phyloP scores from a whole-genome alignment of 129 eudicot genomes.

The Artemisia argyi region DNA sequence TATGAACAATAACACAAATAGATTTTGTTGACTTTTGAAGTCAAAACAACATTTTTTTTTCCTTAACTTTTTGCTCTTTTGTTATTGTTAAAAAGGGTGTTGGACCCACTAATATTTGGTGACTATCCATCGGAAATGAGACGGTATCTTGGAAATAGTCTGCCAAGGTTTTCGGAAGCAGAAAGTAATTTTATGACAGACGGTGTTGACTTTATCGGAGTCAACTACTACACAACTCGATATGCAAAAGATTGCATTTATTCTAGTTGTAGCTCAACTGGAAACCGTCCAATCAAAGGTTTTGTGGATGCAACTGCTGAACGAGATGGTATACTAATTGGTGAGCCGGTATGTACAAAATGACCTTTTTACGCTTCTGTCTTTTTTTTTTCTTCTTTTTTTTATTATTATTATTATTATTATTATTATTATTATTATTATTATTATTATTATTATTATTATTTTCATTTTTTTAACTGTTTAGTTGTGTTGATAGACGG shows the following conservation, averaged over 20 bases:
- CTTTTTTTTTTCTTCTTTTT: neutral
- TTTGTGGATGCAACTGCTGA: conserved; percentile 24
- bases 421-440: no score
- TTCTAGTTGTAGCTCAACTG: conserved; percentile 38
- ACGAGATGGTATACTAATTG: conserved; percentile 60
- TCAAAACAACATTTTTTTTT: neutral
- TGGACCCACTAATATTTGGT: conserved; percentile 72
- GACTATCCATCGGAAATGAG: conserved; percentile 72
- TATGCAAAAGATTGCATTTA: conserved; percentile 64
- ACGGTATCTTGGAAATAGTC: conserved; percentile 36
- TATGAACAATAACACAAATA: no score
- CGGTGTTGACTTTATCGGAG: conserved; percentile 58
- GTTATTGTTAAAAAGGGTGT: conserved; percentile 38
- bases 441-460: no score
- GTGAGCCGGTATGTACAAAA: conserved; percentile 47
- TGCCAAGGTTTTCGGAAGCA: conserved; percentile 50
- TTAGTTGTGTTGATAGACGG: conserved; percentile 33
- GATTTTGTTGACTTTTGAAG: neutral
- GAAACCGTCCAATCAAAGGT: conserved; percentile 46
- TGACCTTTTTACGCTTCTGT: neutral
- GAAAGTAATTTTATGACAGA: conserved; percentile 39
- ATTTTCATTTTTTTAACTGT: conserved; percentile 2
- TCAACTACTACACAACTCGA: conserved; percentile 59
- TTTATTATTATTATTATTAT: no score
- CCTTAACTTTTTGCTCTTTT: neutral